phyloP scores from a whole-genome alignment of 352 stramenopile species.

The Pythium coloratum region DNA sequence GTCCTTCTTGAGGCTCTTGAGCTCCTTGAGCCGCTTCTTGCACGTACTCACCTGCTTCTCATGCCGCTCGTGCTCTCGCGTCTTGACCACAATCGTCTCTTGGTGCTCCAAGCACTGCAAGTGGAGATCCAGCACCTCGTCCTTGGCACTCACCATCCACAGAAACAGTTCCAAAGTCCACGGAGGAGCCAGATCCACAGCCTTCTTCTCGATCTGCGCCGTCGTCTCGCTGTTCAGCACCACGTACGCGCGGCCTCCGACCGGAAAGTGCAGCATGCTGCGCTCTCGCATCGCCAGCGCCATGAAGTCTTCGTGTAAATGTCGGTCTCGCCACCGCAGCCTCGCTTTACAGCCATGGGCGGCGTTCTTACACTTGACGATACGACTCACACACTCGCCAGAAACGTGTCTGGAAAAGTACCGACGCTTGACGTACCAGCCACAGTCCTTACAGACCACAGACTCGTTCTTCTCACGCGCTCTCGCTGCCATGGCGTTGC shows the following conservation, averaged over 20 bases:
- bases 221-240: slow-evolving; percentile 30
- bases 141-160: slow-evolving; percentile 46
- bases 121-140: slow-evolving; percentile 60
- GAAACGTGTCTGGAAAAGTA: slow-evolving; percentile 39
- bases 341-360: slow-evolving; percentile 57
- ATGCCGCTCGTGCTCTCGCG: slow-evolving; percentile 42
- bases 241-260: slow-evolving; percentile 47
- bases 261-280: slow-evolving; percentile 54
- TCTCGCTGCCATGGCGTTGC: slow-evolving; percentile 50
- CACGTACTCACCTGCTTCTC: slow-evolving; percentile 41
- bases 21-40: slow-evolving; percentile 41
- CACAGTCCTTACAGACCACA: slow-evolving; percentile 55
- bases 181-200: slow-evolving; percentile 48
- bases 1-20: slow-evolving; percentile 18
- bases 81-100: slow-evolving; percentile 38
- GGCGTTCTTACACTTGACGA: slow-evolving; percentile 70
- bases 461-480: slow-evolving; percentile 49
- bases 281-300: slow-evolving; percentile 37
- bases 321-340: slow-evolving; percentile 65
- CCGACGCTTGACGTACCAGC: slow-evolving; percentile 37
- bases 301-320: slow-evolving; percentile 69
- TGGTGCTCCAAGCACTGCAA: slow-evolving; percentile 36
- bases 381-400: slow-evolving; percentile 57
- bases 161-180: slow-evolving; percentile 76
- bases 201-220: slow-evolving; percentile 6